Percentiles rank a stretch among this genome's conserved stretches.
phyloP scores from a whole-genome alignment of 2,329 filamentous ascomycete species.

The Colletotrichum graminicola region DNA sequence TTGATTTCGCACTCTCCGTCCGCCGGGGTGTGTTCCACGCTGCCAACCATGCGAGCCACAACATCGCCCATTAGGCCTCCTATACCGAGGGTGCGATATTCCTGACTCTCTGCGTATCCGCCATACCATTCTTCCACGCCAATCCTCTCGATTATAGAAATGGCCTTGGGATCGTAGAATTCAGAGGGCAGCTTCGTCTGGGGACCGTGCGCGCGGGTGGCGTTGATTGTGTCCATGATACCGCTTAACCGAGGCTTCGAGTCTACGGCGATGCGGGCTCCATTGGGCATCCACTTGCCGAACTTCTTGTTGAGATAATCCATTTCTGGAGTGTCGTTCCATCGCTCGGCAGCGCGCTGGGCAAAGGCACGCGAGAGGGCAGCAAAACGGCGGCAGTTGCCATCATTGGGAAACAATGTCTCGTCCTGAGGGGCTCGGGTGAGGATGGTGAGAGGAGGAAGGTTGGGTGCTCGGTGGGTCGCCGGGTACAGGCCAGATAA shows the following conservation, averaged over 20 bases:
- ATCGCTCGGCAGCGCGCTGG: constrained; percentile 76
- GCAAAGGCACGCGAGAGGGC: constrained; percentile 78
- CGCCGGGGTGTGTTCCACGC: constrained; percentile 68
- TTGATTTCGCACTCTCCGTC: constrained; percentile 65
- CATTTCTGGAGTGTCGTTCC: constrained; percentile 86
- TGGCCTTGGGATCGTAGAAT: constrained; percentile 85
- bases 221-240: constrained; percentile 94
- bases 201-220: constrained; percentile 85
- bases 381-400: constrained; percentile 78
- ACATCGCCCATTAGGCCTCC: constrained; percentile 88
- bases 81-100: constrained; percentile 92
- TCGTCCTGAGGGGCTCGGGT: constrained; percentile 76
- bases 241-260: constrained; percentile 86
- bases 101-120: constrained; percentile 84
- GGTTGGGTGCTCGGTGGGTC: constrained; percentile 56
- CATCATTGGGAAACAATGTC: constrained; percentile 82
- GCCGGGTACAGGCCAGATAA: constrained; percentile 81
- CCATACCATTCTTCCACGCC: constrained; percentile 93
- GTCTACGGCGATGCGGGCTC: constrained; percentile 81
- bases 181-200: constrained; percentile 82
- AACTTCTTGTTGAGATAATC: constrained; percentile 82
- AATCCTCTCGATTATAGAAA: constrained; percentile 78
- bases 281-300: constrained; percentile 86
- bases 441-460: constrained; percentile 75
- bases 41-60: constrained; percentile 78